phyloP scores from a whole-genome alignment of 2,329 filamentous ascomycete genomes.

The Ophiocordyceps camponoti-floridani region DNA sequence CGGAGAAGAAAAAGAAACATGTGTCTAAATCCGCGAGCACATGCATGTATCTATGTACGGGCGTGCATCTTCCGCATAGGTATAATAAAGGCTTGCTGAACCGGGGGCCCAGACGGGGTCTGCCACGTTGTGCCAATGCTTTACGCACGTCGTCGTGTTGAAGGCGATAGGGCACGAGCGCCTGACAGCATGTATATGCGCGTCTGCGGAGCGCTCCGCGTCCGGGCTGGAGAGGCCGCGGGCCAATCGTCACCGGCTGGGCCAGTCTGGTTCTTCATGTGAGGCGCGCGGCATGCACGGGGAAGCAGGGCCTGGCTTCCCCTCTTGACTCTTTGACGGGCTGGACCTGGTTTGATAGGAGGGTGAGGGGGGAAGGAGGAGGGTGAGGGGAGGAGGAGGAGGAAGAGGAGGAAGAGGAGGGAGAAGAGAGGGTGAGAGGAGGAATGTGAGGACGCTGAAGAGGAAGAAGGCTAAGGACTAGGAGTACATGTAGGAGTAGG shows the following conservation, averaged over 20 bases:
- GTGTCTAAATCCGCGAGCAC: neutral
- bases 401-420: too few species aligned
- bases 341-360: too few species aligned
- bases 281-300: conserved; percentile 14
- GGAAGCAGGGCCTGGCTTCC: conserved; percentile 4
- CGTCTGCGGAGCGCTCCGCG: neutral
- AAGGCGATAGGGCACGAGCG: neutral
- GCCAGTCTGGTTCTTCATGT: conserved; percentile 11
- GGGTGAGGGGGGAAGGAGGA: too few species aligned
- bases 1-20: neutral
- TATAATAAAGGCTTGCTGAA: too few species aligned
- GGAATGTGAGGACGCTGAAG: too few species aligned
- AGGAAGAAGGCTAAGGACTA: too few species aligned
- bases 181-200: neutral
- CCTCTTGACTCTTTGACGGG: neutral
- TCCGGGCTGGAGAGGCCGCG: neutral
- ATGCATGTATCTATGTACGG: neutral
- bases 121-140: conserved; percentile 11
- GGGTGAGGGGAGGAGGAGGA: neutral
- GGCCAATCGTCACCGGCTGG: neutral
- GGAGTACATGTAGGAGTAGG: too few species aligned
- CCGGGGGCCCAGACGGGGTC: conserved; percentile 6
- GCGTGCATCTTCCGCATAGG: neutral
- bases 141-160: conserved; percentile 1
- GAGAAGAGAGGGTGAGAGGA: too few species aligned